A percentile compares a stretch with the other conserved stretches of the same genome.
Evolutionary conservation across 2,329 filamentous ascomycete genomes (phyloP).

Genomic region (Colletotrichum karsti): DNA sequence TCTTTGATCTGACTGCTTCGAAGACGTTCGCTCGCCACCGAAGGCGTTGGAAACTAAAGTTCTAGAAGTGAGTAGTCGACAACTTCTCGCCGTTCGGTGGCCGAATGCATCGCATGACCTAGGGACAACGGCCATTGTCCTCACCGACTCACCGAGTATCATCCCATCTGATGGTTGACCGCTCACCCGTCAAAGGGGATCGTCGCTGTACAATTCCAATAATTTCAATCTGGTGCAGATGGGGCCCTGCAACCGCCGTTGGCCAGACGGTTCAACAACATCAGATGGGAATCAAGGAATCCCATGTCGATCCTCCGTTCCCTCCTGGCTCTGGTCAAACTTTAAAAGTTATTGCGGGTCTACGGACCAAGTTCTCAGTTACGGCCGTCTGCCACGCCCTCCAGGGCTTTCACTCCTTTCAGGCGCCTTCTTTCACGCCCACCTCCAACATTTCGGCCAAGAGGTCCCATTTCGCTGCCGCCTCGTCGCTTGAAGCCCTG

Average conservation of each 20-base stretch:
- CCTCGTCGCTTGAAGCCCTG: constrained; percentile 72
- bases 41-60: not conserved
- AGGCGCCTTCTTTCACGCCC: constrained; percentile 38
- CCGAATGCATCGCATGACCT: constrained; percentile 1
- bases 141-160: constrained; percentile 14
- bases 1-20: too few species aligned
- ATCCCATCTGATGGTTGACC: not conserved
- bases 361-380: constrained; percentile 20
- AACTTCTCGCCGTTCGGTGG: not conserved
- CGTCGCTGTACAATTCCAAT: constrained; percentile 18
- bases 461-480: constrained; percentile 76
- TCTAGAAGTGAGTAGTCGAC: not conserved
- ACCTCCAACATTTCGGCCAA: constrained; percentile 82
- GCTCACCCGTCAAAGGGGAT: not conserved
- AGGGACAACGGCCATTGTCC: not conserved
- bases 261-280: not conserved
- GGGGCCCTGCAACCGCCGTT: constrained; percentile 7
- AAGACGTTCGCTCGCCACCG: not conserved
- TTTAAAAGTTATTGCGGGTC: constrained; percentile 25
- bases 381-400: not conserved
- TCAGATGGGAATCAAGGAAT: constrained; percentile 27
- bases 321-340: constrained; percentile 14
- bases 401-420: not conserved
- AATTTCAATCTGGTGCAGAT: constrained; percentile 9
- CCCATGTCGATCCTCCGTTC: constrained; percentile 22